Evolutionary conservation across 2,329 filamentous ascomycete species (phyloP).

Genomic region (Trichoderma sp.): DNA sequence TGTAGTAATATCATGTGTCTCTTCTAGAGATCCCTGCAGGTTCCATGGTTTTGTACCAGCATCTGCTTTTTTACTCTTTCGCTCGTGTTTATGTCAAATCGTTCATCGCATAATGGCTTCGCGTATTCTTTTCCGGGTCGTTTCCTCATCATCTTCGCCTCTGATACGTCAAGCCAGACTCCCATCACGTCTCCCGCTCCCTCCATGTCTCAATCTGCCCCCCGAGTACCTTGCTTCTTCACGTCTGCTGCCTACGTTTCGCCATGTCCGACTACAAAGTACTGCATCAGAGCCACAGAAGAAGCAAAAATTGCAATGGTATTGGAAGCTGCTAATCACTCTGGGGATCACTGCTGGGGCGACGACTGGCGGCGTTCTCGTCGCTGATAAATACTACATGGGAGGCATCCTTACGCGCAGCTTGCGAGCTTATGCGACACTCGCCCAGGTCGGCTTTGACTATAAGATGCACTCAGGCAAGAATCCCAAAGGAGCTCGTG

Average conservation of each 20-base stretch:
- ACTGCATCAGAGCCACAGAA: background rate
- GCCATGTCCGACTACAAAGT: background rate
- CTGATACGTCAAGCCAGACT: background rate
- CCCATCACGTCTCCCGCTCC: background rate
- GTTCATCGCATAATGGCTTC: slow-evolving; percentile 3
- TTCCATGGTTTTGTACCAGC: background rate
- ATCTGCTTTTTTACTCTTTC: background rate
- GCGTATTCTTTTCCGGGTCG: background rate
- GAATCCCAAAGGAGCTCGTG: slow-evolving; percentile 12
- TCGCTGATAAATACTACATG: slow-evolving; percentile 20
- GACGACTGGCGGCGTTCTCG: background rate
- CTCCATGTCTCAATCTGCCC: background rate
- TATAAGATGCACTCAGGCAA: slow-evolving; percentile 27
- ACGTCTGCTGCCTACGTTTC: background rate
- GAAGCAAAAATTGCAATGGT: slow-evolving; percentile 15
- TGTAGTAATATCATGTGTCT: background rate
- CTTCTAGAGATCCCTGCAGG: background rate
- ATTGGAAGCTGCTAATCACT: slow-evolving; percentile 21
- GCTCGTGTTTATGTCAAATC: background rate
- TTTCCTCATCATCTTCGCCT: background rate
- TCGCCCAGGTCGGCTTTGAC: slow-evolving; percentile 10
- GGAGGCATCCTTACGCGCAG: slow-evolving; percentile 22
- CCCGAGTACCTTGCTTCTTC: background rate
- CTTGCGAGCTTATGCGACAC: slow-evolving; percentile 9
- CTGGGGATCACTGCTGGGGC: background rate